Evolutionary conservation across 306 rosid genomes (phyloP).

Genomic region (Acmispon strigosus): DNA sequence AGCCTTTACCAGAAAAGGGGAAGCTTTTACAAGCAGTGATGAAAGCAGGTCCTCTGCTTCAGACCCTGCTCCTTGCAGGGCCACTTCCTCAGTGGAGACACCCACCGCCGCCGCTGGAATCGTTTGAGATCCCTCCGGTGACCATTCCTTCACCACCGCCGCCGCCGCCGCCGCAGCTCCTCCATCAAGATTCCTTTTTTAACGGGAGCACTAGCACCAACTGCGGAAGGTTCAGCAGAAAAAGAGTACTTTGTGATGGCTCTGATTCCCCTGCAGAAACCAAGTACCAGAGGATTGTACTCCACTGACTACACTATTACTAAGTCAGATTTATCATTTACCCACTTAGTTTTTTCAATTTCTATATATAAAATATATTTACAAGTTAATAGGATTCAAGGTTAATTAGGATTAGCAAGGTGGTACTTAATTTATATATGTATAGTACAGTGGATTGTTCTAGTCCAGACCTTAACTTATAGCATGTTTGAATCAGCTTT

Average conservation of each 20-base stretch:
- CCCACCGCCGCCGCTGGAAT: conserved; percentile 92
- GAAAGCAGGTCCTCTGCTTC: conserved; percentile 97
- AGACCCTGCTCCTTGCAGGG: conserved; percentile 83
- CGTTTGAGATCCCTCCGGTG: conserved; percentile 87
- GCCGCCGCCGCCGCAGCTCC: conserved; percentile 23
- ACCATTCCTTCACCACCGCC: conserved; percentile 53
- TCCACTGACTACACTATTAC: conserved; percentile 42
- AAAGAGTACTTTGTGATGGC: conserved; percentile 57
- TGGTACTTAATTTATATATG: neutral
- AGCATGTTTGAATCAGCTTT: too few relatives aligned
- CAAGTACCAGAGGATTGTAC: conserved; percentile 69
- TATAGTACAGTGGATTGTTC: too few relatives aligned
- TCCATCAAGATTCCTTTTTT: conserved; percentile 49
- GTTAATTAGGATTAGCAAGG: conserved; percentile 13
- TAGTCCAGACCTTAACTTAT: too few relatives aligned
- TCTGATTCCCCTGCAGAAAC: conserved; percentile 61
- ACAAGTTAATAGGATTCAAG: conserved; percentile 29
- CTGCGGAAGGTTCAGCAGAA: conserved; percentile 55
- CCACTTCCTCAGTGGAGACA: conserved; percentile 99
- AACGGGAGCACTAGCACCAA: conserved; percentile 29
- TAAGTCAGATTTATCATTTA: conserved; percentile 19
- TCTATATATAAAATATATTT: conserved; percentile 14
- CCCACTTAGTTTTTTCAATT: conserved; percentile 20
- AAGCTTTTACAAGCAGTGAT: conserved; percentile 94
- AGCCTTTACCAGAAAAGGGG: conserved; percentile 89